A percentile compares a stretch with the other conserved stretches of the same genome.
Evolutionary conservation across 805 yeast species (phyloP).

Genomic region (Maudiozyma serrabonitensis): DNA sequence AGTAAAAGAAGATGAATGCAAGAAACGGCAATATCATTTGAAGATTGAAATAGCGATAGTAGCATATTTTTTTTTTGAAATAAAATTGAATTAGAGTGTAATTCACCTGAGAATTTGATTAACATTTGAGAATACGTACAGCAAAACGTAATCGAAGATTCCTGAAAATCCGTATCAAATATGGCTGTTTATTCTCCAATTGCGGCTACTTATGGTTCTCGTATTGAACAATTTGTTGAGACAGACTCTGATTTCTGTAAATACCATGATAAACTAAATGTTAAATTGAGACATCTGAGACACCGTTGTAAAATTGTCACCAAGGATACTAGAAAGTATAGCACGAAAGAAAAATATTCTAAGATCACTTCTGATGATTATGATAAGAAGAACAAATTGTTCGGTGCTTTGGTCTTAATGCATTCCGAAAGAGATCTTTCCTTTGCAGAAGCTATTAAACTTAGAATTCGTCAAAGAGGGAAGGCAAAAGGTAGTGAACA

Average conservation of each 20-base stretch:
- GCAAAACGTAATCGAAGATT: too few relatives aligned
- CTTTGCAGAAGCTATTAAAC: slow-evolving; percentile 21
- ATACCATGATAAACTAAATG: slow-evolving; percentile 54
- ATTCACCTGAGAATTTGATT: too few relatives aligned
- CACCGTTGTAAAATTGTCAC: slow-evolving; percentile 53
- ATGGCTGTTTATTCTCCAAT: slow-evolving; percentile 27
- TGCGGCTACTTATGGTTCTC: slow-evolving; percentile 36
- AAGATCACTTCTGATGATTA: slow-evolving; percentile 42
- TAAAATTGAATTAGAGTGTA: too few relatives aligned
- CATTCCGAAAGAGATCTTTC: slow-evolving; percentile 64
- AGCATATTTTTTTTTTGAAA: too few relatives aligned
- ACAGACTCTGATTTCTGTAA: slow-evolving; percentile 61
- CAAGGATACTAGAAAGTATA: slow-evolving; percentile 56
- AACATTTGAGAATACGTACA: too few relatives aligned
- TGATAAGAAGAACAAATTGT: slow-evolving; percentile 36
- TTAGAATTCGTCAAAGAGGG: slow-evolving; percentile 25
- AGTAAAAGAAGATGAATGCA: too few relatives aligned
- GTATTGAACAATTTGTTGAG: slow-evolving; percentile 54
- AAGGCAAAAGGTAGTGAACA: slow-evolving; percentile 26
- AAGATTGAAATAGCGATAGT: too few relatives aligned
- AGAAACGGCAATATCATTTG: too few relatives aligned
- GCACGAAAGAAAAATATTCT: slow-evolving; percentile 36
- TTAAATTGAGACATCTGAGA: slow-evolving; percentile 54
- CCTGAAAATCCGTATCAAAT: not conserved
- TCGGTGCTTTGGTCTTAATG: slow-evolving; percentile 50